Conservation (phyloP, 1,284 basidiomycete genomes). For the Ceratobasidium theobromae region DNA sequence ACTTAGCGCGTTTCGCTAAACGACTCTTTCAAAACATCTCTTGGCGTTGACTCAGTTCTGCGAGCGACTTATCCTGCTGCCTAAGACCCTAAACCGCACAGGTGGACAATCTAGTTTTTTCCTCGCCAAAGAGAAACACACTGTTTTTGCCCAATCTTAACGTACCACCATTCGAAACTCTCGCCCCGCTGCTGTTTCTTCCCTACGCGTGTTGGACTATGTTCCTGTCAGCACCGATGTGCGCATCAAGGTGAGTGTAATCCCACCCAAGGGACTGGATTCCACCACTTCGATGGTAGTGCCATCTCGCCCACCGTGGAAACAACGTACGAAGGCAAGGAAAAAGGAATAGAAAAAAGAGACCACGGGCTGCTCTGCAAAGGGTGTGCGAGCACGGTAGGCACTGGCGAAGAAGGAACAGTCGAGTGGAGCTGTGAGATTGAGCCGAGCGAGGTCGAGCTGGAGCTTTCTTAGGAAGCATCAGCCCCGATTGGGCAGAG, state of each 20-base stretch:
- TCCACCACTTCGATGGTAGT: not conserved
- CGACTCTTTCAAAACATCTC: conserved; percentile 34
- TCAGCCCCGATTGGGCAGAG: too few relatives aligned
- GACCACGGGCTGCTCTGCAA: not conserved
- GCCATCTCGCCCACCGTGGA: too few relatives aligned
- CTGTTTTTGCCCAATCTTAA: too few relatives aligned
- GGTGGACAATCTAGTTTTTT: conserved; percentile 22
- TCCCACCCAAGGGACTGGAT: conserved; percentile 34
- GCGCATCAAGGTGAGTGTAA: conserved; percentile 37
- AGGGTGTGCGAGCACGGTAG: conserved; percentile 34
- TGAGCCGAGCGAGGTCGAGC: conserved; percentile 31
- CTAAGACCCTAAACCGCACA: conserved; percentile 34
- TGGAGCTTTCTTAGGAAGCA: conserved; percentile 37
- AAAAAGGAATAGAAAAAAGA: too few relatives aligned
- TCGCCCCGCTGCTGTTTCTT: conserved; percentile 25
- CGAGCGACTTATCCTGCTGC: conserved; percentile 38
- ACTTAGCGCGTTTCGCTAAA: conserved; percentile 34
- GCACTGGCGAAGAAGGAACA: conserved; percentile 34
- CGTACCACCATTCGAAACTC: too few relatives aligned
- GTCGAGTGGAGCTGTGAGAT: conserved; percentile 38
- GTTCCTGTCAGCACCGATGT: conserved; percentile 38
- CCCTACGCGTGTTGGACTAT: conserved; percentile 37
- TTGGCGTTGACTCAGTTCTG: conserved; percentile 33
- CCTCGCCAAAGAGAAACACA: too few relatives aligned
- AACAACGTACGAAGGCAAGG: not conserved